Conservation (phyloP, 768 basidiomycete species). For the Calocera viscosa region DNA sequence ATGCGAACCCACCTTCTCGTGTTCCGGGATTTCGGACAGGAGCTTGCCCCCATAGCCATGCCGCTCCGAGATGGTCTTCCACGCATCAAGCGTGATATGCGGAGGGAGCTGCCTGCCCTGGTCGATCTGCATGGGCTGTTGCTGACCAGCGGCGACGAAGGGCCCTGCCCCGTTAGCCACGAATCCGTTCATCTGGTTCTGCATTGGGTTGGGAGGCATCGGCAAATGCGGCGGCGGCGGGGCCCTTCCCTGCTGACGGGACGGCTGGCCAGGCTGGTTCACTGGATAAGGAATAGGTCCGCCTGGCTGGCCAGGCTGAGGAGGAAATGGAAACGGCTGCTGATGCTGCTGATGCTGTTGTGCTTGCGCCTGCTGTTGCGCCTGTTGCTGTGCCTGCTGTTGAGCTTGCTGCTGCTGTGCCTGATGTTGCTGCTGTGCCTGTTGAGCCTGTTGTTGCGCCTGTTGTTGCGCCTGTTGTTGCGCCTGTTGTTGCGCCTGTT, state of each 20-base stretch:
- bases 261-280: slow-evolving; percentile 10
- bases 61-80: not conserved
- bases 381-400: slow-evolving; percentile 15
- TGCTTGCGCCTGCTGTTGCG: slow-evolving; percentile 14
- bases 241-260: not conserved
- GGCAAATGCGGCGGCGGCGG: not conserved
- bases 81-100: not conserved
- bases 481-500: slow-evolving; percentile 12
- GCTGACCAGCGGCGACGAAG: not conserved
- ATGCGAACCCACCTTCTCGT: not conserved
- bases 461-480: slow-evolving; percentile 24
- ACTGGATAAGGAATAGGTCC: slow-evolving; percentile 23
- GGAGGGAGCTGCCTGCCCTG: slow-evolving; percentile 2
- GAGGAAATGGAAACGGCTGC: slow-evolving; percentile 5
- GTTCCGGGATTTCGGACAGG: not conserved
- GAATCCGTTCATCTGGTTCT: not conserved
- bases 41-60: not conserved
- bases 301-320: slow-evolving; percentile 10
- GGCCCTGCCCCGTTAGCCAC: not conserved
- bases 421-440: slow-evolving; percentile 11
- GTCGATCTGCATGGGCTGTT: not conserved
- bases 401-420: not conserved
- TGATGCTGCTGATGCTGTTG: slow-evolving; percentile 18
- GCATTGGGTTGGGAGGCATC: not conserved
- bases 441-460: slow-evolving; percentile 17